phyloP scores from a whole-genome alignment of 257 asterid genomes.

The Nicotiana obtusifolia region DNA sequence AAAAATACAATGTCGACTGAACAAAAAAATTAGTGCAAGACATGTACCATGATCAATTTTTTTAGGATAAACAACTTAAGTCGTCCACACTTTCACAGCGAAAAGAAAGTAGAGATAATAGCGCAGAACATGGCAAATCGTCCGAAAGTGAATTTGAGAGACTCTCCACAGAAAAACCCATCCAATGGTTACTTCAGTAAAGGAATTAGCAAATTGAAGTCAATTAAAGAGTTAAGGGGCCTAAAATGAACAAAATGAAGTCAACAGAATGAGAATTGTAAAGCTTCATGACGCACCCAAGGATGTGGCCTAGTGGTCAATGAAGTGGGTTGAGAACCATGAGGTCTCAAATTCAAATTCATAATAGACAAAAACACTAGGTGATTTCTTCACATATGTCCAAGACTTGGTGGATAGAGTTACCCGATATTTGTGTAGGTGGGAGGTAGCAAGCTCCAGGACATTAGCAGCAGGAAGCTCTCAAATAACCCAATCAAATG shows the following conservation, averaged over 20 bases:
- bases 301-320: too few species aligned
- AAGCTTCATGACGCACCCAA: not conserved
- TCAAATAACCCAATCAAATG: not conserved
- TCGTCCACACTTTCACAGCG: not conserved
- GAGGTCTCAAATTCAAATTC: too few species aligned
- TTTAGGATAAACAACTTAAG: not conserved
- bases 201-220: not conserved
- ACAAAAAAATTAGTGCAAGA: constrained; percentile 1
- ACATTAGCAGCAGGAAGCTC: not conserved
- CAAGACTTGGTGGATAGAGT: too few species aligned
- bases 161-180: not conserved
- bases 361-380: too few species aligned
- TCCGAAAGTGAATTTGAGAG: not conserved
- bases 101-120: not conserved
- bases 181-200: not conserved
- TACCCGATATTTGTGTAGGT: too few species aligned
- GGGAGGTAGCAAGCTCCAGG: too few species aligned
- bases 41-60: not conserved
- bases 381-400: too few species aligned
- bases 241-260: not conserved
- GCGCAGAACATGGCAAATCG: not conserved
- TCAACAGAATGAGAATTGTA: not conserved
- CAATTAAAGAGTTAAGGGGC: not conserved
- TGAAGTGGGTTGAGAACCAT: too few species aligned
- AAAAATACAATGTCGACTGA: not conserved